phyloP scores from a whole-genome alignment of 208 protist genomes.

The Kentomonas sorsogonicus region DNA sequence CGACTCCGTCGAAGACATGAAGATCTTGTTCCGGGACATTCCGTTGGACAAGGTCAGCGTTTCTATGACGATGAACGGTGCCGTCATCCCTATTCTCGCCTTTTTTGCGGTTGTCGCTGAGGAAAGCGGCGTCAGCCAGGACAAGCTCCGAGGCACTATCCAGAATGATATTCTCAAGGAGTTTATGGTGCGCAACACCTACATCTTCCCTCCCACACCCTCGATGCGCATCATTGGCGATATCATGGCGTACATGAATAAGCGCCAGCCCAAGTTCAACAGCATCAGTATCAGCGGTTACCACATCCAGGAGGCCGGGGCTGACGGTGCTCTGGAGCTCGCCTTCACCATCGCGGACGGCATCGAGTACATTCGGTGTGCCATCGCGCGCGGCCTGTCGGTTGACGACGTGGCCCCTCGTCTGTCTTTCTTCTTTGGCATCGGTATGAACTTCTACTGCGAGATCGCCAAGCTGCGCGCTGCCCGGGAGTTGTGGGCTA shows the following conservation, averaged over 20 bases:
- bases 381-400: slow-evolving; percentile 49
- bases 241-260: slow-evolving; percentile 92
- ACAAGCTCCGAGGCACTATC: slow-evolving; percentile 92
- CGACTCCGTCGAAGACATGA: slow-evolving; percentile 87
- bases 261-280: slow-evolving; percentile 96
- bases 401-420: slow-evolving; percentile 94
- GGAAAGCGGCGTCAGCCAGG: slow-evolving; percentile 84
- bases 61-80: slow-evolving; percentile 98
- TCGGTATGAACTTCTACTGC: slow-evolving; percentile 97
- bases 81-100: slow-evolving; percentile 92
- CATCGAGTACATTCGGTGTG: slow-evolving; percentile 90
- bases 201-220: slow-evolving; percentile 94
- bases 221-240: slow-evolving; percentile 94
- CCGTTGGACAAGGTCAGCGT: slow-evolving; percentile 93
- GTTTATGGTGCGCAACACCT: slow-evolving; percentile 97
- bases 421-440: slow-evolving; percentile 95
- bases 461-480: slow-evolving; percentile 95
- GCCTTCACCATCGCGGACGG: slow-evolving; percentile 96
- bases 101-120: slow-evolving; percentile 95
- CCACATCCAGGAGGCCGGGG: slow-evolving; percentile 95
- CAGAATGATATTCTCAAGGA: slow-evolving; percentile 98
- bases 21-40: slow-evolving; percentile 90
- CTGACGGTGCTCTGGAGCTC: slow-evolving; percentile 86
- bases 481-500: slow-evolving; percentile 92
- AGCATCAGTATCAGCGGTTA: slow-evolving; percentile 94